Base-by-base conservation (phyloP, 108 stramenopile genomes). In the Fragilariopsis cylindrus region DNA sequence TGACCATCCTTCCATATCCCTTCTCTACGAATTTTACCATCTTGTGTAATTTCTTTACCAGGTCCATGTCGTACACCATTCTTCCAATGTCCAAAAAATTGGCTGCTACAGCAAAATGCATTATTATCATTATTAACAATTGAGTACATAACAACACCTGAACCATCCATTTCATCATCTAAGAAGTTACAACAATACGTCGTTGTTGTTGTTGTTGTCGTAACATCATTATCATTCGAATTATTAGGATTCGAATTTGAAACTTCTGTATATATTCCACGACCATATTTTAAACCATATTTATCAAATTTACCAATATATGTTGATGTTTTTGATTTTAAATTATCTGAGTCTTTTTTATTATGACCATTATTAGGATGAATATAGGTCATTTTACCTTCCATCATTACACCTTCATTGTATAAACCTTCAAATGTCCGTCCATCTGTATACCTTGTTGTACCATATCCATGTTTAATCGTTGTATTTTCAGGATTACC, bases 381-480 rank as follows among this genome's bases (percentile, higher is more conserved):
- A 6, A 44, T 52, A 60, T 80, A 76, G 4, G 57, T 66, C 75
- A 65, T 72, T 57, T 76, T 80, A 5, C 80, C 80, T 41, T 76
- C 65, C 0, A 52, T 65, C 55, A 76, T 76, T 45, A 58, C 19
- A 39, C 67, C 67, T 40, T 57, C 55, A 7, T 45, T 57, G 53
- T 60, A 57, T 8, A 54, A 48, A 18, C 76, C 80, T 72, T 76
- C 80, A 56, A 77, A 77, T 0, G 65, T 19, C 7, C 76, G 46
- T 8, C 76, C 76, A 76, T 92, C 84, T 5, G 88, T 75, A 8
- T 88, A 79, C 21, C 76, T 78, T 70, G 90, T 92, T 19, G 47
- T 82, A 18, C 94, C 92, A 15, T 69, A 45, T n/a, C 94, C 94
- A 70, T 93, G 85, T 3, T 90, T 76, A 8, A 81, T 12, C 30